Base-by-base conservation (phyloP, 805 yeast genomes). In the Grigorovia jiainica region DNA sequence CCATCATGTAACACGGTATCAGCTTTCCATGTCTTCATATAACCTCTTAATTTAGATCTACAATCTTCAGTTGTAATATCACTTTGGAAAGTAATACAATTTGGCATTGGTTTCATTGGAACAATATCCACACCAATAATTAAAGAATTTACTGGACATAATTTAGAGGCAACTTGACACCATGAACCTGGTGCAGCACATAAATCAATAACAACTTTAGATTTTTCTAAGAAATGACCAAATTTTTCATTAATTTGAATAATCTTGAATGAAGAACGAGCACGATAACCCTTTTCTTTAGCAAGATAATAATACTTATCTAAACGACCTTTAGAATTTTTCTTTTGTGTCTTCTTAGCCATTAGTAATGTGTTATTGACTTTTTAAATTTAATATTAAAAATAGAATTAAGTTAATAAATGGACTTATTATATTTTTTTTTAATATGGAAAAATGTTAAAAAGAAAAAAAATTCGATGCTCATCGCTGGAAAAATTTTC, bases 111-210 rank as follows among this genome's bases (percentile, higher is more conserved):
- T 59, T 87, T 90, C 70, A 92, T 92, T 15, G 97, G 97, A 27
- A 89, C 97, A 55, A 92, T 82, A 75, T 92, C 98, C n/a, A 92
- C 98, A 64, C 98, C 98, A 42, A 92, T 87, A 56, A 92, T 92
- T 51, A 92, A 72, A 0, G 97, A 86, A 63, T 87, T 87, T 1
- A 87, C 71, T 2, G 98, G 97, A 66, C 97, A 87, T 41, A 87
- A 65, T 47, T 87, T 84, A 1, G 95, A 79, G 1, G 98, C 98
- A 35, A 92, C 97, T 68, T 92, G 98, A 74, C 98, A 92, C 98
- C 98, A 92, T 3, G 97, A 87, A 43, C 98, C 98, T 34, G 97
- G 97, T 9, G 98, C 98, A 41, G 97, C 97, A 80, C 98, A 92
- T 54, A 92, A 72, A 74, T 92, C 98, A 40, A 92, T 85, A 35